Evolutionary conservation across 768 basidiomycete species (phyloP), one percentile per base, ranked within the genome.

Genomic region (Lepiota brunneoincarnata): DNA sequence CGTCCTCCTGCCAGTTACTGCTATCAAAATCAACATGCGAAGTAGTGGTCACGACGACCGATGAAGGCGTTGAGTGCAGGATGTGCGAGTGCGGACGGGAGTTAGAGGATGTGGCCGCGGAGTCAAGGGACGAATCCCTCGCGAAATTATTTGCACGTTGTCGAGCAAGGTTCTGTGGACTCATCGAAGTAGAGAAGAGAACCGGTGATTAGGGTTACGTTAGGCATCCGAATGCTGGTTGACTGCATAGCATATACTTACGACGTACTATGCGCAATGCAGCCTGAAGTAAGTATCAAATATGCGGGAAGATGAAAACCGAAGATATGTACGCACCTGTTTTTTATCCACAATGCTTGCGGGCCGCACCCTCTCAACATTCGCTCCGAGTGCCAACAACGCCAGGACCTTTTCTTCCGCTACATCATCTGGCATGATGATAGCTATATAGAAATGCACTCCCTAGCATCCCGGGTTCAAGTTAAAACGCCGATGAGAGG

Each of bases 261-360:
- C 85, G 52, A 88, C 86, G 63, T 86, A 87, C 83, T 87, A 58
- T 31, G 31, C 11, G 2, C 46, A 55, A 20, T 12, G 12, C 36
- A 50, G 7, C 36, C 40, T 42, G 2, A 31, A 39, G 40, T 20
- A n/a, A 53, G 39, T 31, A 40, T 28, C 63, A 6, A 28, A 11
- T 17, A 11, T 7, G 24, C 5, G 21, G 2, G 6, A 46, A 47
- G 14, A 14, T 28, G 37, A 61, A 35, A 31, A 49, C 48, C 10
- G 17, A 18, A 12, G 17, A 47, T 15, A 3, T 36, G 21, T 61
- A 42, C 77, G 38, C 47, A 87, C 91, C 81, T 97, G 94, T 67
- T 93, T 93, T 71, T 93, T 92, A 73, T 98, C 96, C 11, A 99
- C 89, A 57, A 98, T 98, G 61, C 94, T 96, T 3, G 92, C 90